phyloP scores from a whole-genome alignment of 257 asterid genomes.

The Solanum lycopersicoides region DNA sequence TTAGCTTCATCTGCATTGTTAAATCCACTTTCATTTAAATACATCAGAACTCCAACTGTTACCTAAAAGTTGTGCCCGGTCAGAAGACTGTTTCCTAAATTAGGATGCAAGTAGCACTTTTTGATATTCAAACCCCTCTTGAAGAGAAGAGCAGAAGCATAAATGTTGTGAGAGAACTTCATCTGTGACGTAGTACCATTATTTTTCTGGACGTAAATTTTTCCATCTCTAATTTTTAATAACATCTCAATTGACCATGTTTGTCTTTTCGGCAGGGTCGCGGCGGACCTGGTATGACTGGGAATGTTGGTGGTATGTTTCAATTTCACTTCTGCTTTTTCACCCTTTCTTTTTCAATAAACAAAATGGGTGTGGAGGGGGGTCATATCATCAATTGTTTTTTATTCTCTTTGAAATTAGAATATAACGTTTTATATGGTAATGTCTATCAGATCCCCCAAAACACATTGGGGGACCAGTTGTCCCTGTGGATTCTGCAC shows the following conservation, averaged over 20 bases:
- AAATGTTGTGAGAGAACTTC: not conserved
- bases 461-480: conserved; percentile 57
- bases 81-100: not conserved
- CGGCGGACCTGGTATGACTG: conserved; percentile 54
- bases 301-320: conserved; percentile 57
- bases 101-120: not conserved
- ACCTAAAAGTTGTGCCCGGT: not conserved
- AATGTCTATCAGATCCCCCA: conserved; percentile 33
- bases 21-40: not conserved
- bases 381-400: not conserved
- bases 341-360: not conserved
- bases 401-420: not conserved
- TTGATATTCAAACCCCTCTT: not conserved
- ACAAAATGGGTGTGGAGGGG: not conserved
- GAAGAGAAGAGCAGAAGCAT: not conserved
- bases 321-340: conserved; percentile 2
- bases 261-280: conserved; percentile 49
- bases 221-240: not conserved
- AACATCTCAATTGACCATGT: not conserved
- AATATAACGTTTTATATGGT: not conserved
- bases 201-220: not conserved
- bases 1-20: not conserved
- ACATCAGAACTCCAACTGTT: not conserved
- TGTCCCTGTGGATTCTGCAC: conserved; percentile 34
- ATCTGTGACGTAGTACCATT: not conserved